phyloP scores from a whole-genome alignment of 2,329 filamentous ascomycete genomes.

The Teratosphaeria pseudoeucalypti region DNA sequence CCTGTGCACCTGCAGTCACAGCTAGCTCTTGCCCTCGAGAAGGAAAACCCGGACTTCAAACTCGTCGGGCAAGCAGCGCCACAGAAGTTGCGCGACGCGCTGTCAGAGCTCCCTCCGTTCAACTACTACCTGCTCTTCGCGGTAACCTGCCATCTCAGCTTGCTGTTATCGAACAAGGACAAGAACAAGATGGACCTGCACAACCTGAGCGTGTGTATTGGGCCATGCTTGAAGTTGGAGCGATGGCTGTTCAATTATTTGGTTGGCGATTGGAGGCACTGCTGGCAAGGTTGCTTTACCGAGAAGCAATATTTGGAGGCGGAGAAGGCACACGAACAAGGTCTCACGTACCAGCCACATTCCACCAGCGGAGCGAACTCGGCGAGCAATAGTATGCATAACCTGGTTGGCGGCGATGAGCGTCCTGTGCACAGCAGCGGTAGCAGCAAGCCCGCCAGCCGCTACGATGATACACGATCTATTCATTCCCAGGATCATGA shows the following conservation, averaged over 20 bases:
- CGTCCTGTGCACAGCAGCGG: conserved; percentile 11
- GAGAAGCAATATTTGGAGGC: conserved; percentile 48
- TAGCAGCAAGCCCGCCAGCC: conserved; percentile 4
- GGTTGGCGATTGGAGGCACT: conserved; percentile 89
- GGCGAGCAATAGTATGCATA: neutral
- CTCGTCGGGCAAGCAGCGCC: conserved; percentile 50
- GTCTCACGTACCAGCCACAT: conserved; percentile 6
- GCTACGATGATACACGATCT: conserved; percentile 3
- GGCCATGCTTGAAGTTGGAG: conserved; percentile 94
- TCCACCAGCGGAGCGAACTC: neutral
- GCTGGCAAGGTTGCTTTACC: conserved; percentile 92
- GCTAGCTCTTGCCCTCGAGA: conserved; percentile 69
- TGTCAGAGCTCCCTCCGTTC: conserved; percentile 88
- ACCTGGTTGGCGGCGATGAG: conserved; percentile 5
- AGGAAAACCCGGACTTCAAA: conserved; percentile 68
- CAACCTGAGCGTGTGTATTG: conserved; percentile 93
- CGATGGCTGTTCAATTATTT: conserved; percentile 91
- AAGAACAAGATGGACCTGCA: conserved; percentile 98
- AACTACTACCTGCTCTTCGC: conserved; percentile 97
- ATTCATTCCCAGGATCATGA: neutral
- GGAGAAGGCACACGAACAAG: conserved; percentile 16
- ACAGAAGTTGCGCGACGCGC: conserved; percentile 76
- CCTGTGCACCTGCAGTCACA: conserved; percentile 73
- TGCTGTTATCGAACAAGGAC: conserved; percentile 80
- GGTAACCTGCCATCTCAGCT: conserved; percentile 89